A percentile compares a stretch with the other conserved stretches of the same genome.
These are phyloP conservation scores for Cicer bijugum DNA, from an alignment of 306 rosid species.

Conservation along the genomic window DNA sequence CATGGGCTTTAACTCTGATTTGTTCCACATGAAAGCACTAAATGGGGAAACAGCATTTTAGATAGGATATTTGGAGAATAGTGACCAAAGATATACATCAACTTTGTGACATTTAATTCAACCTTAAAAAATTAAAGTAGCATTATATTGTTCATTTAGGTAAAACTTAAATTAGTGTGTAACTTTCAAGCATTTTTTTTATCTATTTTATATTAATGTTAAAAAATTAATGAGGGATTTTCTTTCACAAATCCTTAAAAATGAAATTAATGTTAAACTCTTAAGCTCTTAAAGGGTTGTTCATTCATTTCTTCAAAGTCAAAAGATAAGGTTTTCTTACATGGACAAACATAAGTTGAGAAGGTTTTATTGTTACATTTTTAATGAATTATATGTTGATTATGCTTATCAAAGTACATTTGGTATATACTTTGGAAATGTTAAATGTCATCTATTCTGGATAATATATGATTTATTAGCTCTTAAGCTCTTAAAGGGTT, in stretches of 20 bases:
- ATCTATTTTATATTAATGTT: too few relatives aligned
- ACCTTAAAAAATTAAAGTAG: too few relatives aligned
- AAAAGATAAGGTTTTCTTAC: constrained; percentile 12
- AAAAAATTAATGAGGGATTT: too few relatives aligned
- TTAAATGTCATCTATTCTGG: constrained; percentile 3
- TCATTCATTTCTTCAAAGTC: constrained; percentile 16
- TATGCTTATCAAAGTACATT: constrained; percentile 14
- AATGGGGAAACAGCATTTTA: constrained; percentile 4
- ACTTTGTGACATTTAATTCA: too few relatives aligned
- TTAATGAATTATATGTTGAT: constrained; percentile 18
- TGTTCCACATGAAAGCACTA: neutral
- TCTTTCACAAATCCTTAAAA: too few relatives aligned
- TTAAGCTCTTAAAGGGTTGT: neutral
- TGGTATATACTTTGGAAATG: constrained; percentile 3
- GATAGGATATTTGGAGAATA: constrained; percentile 9
- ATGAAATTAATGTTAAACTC: too few relatives aligned
- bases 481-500: neutral
- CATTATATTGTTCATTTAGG: too few relatives aligned
- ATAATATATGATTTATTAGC: constrained; percentile 23
- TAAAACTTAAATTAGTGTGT: too few relatives aligned
- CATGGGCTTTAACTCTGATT: neutral
- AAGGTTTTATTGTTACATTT: constrained; percentile 7
- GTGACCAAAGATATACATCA: neutral
- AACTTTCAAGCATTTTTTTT: too few relatives aligned
- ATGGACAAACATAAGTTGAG: constrained; percentile 16